Evolutionary conservation across 139 green algal genomes (phyloP), one percentile per base, ranked within the genome.

Genomic region (Desmodesmus armatus): DNA sequence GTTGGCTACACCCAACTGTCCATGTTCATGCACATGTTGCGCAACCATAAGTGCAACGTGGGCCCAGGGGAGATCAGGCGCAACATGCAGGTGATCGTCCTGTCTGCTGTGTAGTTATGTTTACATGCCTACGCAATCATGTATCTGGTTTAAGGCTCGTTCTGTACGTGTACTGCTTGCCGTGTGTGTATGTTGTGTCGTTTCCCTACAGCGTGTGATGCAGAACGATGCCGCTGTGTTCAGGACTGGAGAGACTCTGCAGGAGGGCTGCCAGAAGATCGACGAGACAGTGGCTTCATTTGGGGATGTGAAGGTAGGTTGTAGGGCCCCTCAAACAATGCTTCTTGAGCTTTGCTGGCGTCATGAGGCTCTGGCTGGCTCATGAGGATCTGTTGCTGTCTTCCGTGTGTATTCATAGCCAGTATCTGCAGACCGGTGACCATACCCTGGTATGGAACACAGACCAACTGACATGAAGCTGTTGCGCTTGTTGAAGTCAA

Each of bases 151-250:
- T n/a, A n/a, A n/a, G n/a, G n/a, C n/a, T n/a, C n/a, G n/a, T n/a
- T n/a, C n/a, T n/a, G n/a, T n/a, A n/a, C n/a, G n/a, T n/a, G n/a
- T 58, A 13, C 47, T 2, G 47, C 47, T 58, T 13, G 17, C 47
- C 47, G 13, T 23, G 13, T 58, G 0, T 13, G 13, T 1, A 0
- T 58, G 47, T 58, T 13, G 13, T 15, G 13, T 58, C 13, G 13
- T 58, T 58, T 13, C 17, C 47, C 60, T 7, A 9, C 65, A n/a
- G 39, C 69, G 55, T 44, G 90, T 94, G 84, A 98, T 98, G 96
- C 95, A 98, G 92, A 96, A 96, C 86, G 92, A 99, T 87, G 97
- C 97, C 9, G 97, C 97, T 0, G 97, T 99, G 71, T 99, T 99
- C 94, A 87, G 97, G 35, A 98, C 96, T 70, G 89, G 98, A 90